A percentile compares a stretch with the other conserved stretches of the same genome.
Evolutionary conservation across 1,284 basidiomycete species (phyloP).

Genomic region (Schizopora paradoxa): DNA sequence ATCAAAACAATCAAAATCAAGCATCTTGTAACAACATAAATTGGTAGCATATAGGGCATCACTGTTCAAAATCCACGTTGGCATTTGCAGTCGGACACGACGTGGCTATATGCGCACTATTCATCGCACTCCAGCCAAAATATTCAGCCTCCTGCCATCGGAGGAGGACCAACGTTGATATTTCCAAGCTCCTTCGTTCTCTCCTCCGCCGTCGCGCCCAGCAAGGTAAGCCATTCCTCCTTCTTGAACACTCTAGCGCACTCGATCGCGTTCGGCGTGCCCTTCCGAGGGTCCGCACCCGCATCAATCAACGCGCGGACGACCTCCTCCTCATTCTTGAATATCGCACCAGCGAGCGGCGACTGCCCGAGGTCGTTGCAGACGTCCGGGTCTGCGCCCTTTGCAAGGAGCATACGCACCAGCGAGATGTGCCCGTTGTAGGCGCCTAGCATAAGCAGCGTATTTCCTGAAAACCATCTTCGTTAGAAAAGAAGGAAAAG

Average conservation of each 20-base stretch:
- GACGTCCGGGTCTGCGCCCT: slow-evolving; percentile 64
- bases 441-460: slow-evolving; percentile 77
- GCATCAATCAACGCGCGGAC: slow-evolving; percentile 53
- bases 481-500: not conserved
- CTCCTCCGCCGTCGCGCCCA: slow-evolving; percentile 56
- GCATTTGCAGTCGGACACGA: too few relatives aligned
- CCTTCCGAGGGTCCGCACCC: slow-evolving; percentile 65
- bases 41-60: too few relatives aligned
- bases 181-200: too few relatives aligned
- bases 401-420: slow-evolving; percentile 45
- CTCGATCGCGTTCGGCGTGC: slow-evolving; percentile 70
- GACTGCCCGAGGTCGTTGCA: slow-evolving; percentile 75
- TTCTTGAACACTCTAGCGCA: slow-evolving; percentile 63
- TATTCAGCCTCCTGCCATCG: too few relatives aligned
- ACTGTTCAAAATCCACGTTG: too few relatives aligned
- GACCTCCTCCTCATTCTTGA: slow-evolving; percentile 65
- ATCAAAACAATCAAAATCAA: too few relatives aligned
- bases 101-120: too few relatives aligned
- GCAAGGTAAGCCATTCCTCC: slow-evolving; percentile 44
- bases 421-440: slow-evolving; percentile 70
- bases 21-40: too few relatives aligned
- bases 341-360: slow-evolving; percentile 79
- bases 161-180: too few relatives aligned
- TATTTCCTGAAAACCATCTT: slow-evolving; percentile 48
- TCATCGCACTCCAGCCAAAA: too few relatives aligned